These are phyloP conservation scores for Myriosclerotinia duriaeana DNA, from an alignment of 2,329 filamentous ascomycete genomes.

Conservation along the genomic window DNA sequence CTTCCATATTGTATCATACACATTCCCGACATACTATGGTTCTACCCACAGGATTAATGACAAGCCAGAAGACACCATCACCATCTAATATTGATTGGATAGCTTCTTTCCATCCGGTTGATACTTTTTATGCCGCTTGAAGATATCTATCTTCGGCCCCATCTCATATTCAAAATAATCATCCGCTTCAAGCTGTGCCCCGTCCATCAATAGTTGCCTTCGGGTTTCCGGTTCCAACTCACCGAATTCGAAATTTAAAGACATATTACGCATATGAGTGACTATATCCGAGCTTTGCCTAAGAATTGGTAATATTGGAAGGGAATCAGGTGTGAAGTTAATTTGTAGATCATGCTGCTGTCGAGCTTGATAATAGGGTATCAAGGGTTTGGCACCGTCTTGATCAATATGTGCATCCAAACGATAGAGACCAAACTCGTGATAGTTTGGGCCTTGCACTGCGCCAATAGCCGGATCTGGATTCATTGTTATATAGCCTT, in stretches of 20 bases:
- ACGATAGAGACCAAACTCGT: slow-evolving; percentile 48
- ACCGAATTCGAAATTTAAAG: slow-evolving; percentile 10
- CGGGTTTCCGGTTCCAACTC: slow-evolving; percentile 13
- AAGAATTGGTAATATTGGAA: not conserved
- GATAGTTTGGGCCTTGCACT: slow-evolving; percentile 56
- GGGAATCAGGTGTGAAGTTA: not conserved
- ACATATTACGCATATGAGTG: slow-evolving; percentile 11
- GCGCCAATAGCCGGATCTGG: slow-evolving; percentile 52
- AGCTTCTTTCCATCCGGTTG: not conserved
- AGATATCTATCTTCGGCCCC: slow-evolving; percentile 8
- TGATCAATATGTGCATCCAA: slow-evolving; percentile 50
- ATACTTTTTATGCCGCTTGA: not conserved
- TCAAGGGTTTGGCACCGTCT: slow-evolving; percentile 47
- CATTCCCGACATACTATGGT: not conserved
- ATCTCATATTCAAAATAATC: slow-evolving; percentile 19
- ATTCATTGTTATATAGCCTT: slow-evolving; percentile 46
- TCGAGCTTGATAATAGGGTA: slow-evolving; percentile 45
- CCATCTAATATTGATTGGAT: not conserved
- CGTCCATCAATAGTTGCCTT: slow-evolving; percentile 9
- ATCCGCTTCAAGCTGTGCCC: slow-evolving; percentile 13
- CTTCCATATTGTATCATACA: not conserved
- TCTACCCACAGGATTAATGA: not conserved
- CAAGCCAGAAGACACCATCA: not conserved
- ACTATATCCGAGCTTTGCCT: slow-evolving; percentile 6
- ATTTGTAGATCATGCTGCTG: slow-evolving; percentile 46